Evolutionary conservation across 2,329 filamentous ascomycete genomes (phyloP), one percentile per base, ranked within the genome.

Genomic region (Pestalotiopsis sp.): DNA sequence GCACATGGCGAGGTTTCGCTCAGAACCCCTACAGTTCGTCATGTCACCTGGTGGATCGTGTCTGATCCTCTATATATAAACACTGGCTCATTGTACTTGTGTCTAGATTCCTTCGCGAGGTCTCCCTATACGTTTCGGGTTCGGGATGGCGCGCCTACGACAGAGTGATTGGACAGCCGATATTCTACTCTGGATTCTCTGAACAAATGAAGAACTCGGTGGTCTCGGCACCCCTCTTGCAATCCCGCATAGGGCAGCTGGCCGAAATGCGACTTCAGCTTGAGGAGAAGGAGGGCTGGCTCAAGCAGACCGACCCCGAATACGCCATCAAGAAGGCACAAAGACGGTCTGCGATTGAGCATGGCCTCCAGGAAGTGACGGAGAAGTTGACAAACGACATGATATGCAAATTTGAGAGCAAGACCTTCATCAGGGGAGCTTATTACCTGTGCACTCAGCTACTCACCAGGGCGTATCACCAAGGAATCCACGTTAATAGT

Each of bases 331-430:
- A 89, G 78, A 84, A 86, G 68, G 82, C 82, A 4, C 86, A 86
- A 71, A 84, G 88, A 67, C 88, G 85, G 66, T 84, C 82, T 68
- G 89, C 92, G 74, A 89, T 98, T 68, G 90, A 94, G 76, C 84
- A 85, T 49, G 91, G 91, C 69, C 83, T 99, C 61, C 86, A 90
- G 67, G 91, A 97, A 76, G 91, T 98, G 4, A 92, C 94, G 4
- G 94, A 96, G 72, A 91, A 92, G 72, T 91, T 96, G 87, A 94
- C 94, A 27, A 94, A 97, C 77, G 90, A 92, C 71, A 98, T 99
- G 96, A 98, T 99, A 71, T 98, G 95, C 87, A 99, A 99, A 82
- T 95, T 98, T 87, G 96, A 99, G 81, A 97, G 92, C 84, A 97
- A 95, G 78, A 85, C 89, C 2, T 98, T 98, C 77, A 97, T 99